These are phyloP conservation scores for Penicillium freii DNA, from an alignment of 2,329 filamentous ascomycete species.

Conservation along the genomic window DNA sequence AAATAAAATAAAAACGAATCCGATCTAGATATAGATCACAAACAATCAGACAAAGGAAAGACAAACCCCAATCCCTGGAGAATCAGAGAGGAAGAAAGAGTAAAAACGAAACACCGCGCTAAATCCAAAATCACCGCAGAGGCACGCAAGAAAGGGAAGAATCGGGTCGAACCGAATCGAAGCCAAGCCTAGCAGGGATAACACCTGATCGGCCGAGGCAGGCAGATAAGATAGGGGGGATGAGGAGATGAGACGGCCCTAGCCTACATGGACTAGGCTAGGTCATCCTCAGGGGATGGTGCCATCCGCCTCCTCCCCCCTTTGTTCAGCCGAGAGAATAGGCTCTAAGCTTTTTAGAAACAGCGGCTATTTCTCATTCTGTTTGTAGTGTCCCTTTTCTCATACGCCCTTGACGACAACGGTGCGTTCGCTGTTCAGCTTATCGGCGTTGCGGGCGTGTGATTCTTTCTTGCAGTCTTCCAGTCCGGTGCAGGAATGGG, in stretches of 20 bases:
- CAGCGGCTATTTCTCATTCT: not conserved
- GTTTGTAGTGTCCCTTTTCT: slow-evolving; percentile 7
- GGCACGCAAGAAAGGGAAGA: slow-evolving; percentile 17
- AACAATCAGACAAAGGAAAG: slow-evolving; percentile 9
- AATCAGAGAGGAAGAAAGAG: not conserved
- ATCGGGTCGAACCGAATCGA: not conserved
- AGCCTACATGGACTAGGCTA: not conserved
- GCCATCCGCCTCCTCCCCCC: not conserved
- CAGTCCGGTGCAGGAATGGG: slow-evolving; percentile 86
- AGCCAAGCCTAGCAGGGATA: not conserved
- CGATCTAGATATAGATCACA: slow-evolving; percentile 9
- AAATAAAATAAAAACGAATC: slow-evolving; percentile 4
- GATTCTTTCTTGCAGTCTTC: slow-evolving; percentile 98
- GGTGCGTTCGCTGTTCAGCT: slow-evolving; percentile 88
- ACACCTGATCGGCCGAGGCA: not conserved
- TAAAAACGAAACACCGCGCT: slow-evolving; percentile 32
- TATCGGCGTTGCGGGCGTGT: slow-evolving; percentile 88
- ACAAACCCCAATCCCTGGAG: not conserved
- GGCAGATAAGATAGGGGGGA: not conserved
- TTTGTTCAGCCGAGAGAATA: not conserved
- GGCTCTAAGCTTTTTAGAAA: not conserved
- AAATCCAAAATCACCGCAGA: slow-evolving; percentile 26
- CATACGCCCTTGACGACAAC: slow-evolving; percentile 90
- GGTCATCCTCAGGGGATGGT: not conserved
- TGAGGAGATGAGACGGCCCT: not conserved